phyloP scores from a whole-genome alignment of 179 eudicot genomes.

The Drosera spatulata region DNA sequence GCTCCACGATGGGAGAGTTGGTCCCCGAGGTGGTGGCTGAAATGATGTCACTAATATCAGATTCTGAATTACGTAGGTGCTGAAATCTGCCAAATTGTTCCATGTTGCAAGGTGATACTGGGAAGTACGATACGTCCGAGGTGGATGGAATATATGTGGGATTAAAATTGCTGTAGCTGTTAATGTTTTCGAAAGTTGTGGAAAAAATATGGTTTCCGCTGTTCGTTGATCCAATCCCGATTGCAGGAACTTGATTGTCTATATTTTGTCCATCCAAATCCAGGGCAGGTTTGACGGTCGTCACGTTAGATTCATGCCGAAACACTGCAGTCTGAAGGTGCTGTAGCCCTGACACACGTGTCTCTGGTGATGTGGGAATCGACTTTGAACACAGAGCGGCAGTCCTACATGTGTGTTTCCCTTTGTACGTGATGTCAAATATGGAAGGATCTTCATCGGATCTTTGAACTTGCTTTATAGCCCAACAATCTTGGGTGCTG shows the following conservation, averaged over 20 bases:
- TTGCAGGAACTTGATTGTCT: conserved; percentile 29
- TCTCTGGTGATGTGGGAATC: conserved; percentile 34
- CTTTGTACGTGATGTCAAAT: conserved; percentile 69
- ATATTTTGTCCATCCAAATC: conserved; percentile 28
- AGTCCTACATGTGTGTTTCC: conserved; percentile 53
- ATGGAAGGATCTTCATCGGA: conserved; percentile 54
- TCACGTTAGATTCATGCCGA: conserved; percentile 20
- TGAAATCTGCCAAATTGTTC: conserved; percentile 25
- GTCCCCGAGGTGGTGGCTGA: conserved; percentile 58
- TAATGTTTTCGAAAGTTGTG: conserved; percentile 15
- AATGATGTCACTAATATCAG: conserved; percentile 36
- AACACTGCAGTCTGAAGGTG: conserved; percentile 8
- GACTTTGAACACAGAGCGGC: conserved; percentile 18
- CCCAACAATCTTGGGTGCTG: conserved; percentile 44
- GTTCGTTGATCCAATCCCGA: conserved; percentile 13
- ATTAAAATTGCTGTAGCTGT: conserved; percentile 19
- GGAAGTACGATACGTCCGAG: conserved; percentile 51
- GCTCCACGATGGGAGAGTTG: conserved; percentile 51
- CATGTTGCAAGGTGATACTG: conserved; percentile 35
- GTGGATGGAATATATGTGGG: conserved; percentile 40
- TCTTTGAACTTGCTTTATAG: conserved; percentile 80
- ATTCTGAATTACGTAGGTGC: conserved; percentile 29
- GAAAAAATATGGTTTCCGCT: conserved; percentile 19
- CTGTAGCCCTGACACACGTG: conserved; percentile 20
- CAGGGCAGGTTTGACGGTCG: conserved; percentile 34